These are phyloP conservation scores for Phoenix dactylifera DNA, from an alignment of 176 grass and related monocot genomes.

Conservation along the genomic window DNA sequence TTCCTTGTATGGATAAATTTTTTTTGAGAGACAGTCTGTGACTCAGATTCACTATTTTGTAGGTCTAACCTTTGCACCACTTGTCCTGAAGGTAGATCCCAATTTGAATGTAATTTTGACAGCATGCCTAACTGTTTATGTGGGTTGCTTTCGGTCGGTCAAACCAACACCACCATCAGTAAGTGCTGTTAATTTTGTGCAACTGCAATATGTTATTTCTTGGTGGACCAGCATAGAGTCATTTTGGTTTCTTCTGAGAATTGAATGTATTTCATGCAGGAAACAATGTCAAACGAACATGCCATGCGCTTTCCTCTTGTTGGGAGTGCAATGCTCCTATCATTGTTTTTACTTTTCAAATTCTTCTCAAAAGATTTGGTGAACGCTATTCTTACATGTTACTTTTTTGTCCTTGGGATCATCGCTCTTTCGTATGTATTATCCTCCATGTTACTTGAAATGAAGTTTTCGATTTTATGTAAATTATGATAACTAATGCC, in stretches of 20 bases:
- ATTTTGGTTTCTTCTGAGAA: background rate
- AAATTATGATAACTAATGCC: too few species aligned
- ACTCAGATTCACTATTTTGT: constrained; percentile 9
- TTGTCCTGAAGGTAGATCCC: constrained; percentile 68
- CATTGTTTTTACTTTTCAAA: constrained; percentile 88
- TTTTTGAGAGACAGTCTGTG: background rate
- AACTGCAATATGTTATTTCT: background rate
- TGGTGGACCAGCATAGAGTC: too few species aligned
- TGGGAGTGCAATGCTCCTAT: constrained; percentile 90
- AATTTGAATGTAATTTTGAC: constrained; percentile 92
- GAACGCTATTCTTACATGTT: constrained; percentile 77
- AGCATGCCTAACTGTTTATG: constrained; percentile 88
- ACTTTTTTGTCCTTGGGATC: constrained; percentile 95
- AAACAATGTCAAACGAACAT: constrained; percentile 95
- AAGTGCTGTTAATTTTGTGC: constrained; percentile 18
- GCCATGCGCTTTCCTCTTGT: constrained; percentile 94
- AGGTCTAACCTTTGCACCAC: constrained; percentile 75
- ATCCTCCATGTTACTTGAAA: background rate
- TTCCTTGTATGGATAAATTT: background rate
- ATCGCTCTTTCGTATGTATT: constrained; percentile 61
- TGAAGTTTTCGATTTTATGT: too few species aligned
- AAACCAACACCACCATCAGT: constrained; percentile 72
- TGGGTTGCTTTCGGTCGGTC: constrained; percentile 91
- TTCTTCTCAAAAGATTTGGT: constrained; percentile 91
- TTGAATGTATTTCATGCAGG: constrained; percentile 29